These are phyloP conservation scores for Neoboletus brunneissimus DNA, from an alignment of 768 basidiomycete genomes.

Conservation along the genomic window DNA sequence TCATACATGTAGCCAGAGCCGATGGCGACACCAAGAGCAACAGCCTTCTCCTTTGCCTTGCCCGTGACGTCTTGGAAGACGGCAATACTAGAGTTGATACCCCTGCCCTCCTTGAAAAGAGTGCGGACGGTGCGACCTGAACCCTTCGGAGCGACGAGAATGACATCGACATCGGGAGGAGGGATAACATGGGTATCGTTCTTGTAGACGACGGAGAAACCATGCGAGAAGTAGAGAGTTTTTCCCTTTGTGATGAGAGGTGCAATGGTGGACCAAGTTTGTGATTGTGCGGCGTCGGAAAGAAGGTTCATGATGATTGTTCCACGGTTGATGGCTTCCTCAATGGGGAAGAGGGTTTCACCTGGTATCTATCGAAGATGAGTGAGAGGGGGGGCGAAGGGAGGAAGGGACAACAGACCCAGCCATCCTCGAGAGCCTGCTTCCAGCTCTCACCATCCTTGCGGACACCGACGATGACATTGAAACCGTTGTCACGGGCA, in stretches of 20 bases:
- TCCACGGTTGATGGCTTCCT: constrained; percentile 92
- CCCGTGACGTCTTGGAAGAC: constrained; percentile 98
- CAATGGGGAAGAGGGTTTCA: constrained; percentile 96
- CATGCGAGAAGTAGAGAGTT: constrained; percentile 99
- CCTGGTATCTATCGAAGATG: constrained; percentile 68
- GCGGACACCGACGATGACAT: constrained; percentile 98
- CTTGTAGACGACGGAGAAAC: constrained; percentile 99
- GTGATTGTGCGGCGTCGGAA: constrained; percentile 98
- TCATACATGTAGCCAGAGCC: constrained; percentile 99
- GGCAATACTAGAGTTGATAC: constrained; percentile 93
- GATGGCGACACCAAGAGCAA: constrained; percentile 89
- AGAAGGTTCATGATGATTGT: constrained; percentile 99
- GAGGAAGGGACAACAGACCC: constrained; percentile 52
- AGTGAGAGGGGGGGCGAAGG: not conserved
- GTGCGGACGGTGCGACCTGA: constrained; percentile 99
- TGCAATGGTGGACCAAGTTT: constrained; percentile 85
- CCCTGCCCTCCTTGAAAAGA: constrained; percentile 99
- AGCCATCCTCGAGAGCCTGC: constrained; percentile 93
- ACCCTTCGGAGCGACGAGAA: constrained; percentile 98
- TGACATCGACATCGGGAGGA: constrained; percentile 95
- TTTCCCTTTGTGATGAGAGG: constrained; percentile 99
- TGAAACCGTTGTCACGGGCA: constrained; percentile 97
- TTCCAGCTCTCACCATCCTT: constrained; percentile 96
- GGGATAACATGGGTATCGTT: constrained; percentile 93
- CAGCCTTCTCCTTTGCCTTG: constrained; percentile 95